Conservation (phyloP, 1,139 yeast genomes). For the Arxiozyma telluris region DNA sequence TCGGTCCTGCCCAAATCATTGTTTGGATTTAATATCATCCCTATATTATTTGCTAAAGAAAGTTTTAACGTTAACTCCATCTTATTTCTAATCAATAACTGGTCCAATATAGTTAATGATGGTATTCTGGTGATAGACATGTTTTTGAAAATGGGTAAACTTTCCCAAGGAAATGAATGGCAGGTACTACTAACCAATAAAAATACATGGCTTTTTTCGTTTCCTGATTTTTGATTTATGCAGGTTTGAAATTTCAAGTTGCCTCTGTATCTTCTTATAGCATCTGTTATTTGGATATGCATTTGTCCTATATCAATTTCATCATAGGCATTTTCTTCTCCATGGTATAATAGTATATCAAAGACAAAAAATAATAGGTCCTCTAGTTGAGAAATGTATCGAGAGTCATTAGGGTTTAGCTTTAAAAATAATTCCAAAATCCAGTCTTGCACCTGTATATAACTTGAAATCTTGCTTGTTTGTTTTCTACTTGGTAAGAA, state of each 20-base stretch:
- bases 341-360: slow-evolving; percentile 53
- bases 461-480: slow-evolving; percentile 14
- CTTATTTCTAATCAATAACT: slow-evolving; percentile 33
- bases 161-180: slow-evolving; percentile 81
- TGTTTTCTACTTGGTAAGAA: slow-evolving; percentile 35
- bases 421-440: slow-evolving; percentile 46
- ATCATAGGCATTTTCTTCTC: slow-evolving; percentile 55
- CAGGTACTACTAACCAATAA: slow-evolving; percentile 60
- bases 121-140: slow-evolving; percentile 71
- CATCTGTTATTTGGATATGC: slow-evolving; percentile 43
- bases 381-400: slow-evolving; percentile 40
- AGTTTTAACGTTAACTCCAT: slow-evolving; percentile 10
- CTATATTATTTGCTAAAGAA: slow-evolving; percentile 17
- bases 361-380: slow-evolving; percentile 57
- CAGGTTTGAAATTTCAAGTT: not conserved
- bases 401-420: slow-evolving; percentile 31
- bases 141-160: slow-evolving; percentile 45
- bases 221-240: slow-evolving; percentile 4
- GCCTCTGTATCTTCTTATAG: slow-evolving; percentile 30
- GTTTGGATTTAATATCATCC: slow-evolving; percentile 66
- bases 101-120: slow-evolving; percentile 43
- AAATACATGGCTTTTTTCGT: slow-evolving; percentile 45
- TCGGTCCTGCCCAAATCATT: slow-evolving; percentile 70
- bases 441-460: slow-evolving; percentile 41
- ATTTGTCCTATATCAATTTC: slow-evolving; percentile 52